Percentiles rank a stretch among this genome's conserved stretches.
Evolutionary conservation across 139 green algal species (phyloP).

Genomic region (Closterium sp.): DNA sequence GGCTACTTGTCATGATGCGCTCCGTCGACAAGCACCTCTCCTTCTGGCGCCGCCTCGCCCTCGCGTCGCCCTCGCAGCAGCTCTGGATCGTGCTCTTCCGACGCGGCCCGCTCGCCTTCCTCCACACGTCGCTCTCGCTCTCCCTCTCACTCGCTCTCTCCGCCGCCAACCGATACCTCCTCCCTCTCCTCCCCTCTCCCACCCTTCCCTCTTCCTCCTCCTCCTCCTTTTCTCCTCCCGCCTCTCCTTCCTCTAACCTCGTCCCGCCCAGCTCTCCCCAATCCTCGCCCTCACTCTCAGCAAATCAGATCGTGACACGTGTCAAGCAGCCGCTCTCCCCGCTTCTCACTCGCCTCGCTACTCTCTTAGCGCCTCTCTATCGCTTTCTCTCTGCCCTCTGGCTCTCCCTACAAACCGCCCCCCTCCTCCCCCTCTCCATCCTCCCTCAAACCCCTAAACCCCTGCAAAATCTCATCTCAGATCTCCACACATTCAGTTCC

Average conservation of each 20-base stretch:
- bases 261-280: neutral
- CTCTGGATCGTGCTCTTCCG: neutral
- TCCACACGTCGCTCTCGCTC: neutral
- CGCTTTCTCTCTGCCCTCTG: neutral
- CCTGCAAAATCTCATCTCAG: neutral
- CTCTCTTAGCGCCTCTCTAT: neutral
- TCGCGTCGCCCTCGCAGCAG: neutral
- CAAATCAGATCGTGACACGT: neutral
- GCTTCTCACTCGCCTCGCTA: neutral
- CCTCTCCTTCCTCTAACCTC: neutral
- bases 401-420: neutral
- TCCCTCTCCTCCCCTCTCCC: neutral
- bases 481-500: neutral
- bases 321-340: neutral
- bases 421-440: neutral
- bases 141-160: slow-evolving; percentile 10
- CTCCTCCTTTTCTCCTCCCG: neutral
- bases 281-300: neutral
- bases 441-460: neutral
- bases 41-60: neutral
- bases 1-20: neutral
- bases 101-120: neutral
- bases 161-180: neutral
- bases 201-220: neutral
- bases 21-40: neutral